phyloP scores from a whole-genome alignment of 2,329 filamentous ascomycete species.

The Tolypocladium amazonense region DNA sequence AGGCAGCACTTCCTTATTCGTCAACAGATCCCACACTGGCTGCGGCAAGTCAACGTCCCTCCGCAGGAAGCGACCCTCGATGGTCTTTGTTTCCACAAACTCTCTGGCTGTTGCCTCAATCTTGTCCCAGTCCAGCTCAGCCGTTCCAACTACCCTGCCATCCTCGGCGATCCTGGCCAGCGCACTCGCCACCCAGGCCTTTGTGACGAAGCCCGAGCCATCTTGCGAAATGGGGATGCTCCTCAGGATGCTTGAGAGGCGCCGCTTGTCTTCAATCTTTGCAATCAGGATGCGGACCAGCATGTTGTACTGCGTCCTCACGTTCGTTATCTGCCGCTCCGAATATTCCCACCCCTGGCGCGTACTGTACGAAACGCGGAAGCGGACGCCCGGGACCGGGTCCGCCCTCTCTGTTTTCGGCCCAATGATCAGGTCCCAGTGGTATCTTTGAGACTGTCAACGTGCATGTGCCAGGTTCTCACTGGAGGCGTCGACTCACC shows the following conservation, averaged over 20 bases:
- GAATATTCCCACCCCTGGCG: neutral
- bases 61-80: neutral
- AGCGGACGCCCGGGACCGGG: neutral
- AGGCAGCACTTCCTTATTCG: neutral
- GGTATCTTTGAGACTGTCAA: neutral
- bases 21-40: neutral
- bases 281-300: neutral
- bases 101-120: neutral
- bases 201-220: neutral
- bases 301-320: neutral
- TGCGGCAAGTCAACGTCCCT: neutral
- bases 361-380: neutral
- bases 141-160: neutral
- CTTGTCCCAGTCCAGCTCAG: neutral
- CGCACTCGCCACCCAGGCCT: neutral
- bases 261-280: neutral
- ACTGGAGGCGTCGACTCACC: neutral
- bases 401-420: neutral
- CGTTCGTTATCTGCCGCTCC: neutral
- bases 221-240: neutral
- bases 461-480: neutral
- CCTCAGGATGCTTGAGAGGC: neutral
- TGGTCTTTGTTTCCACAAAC: neutral
- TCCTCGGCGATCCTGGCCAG: neutral
- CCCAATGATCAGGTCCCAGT: neutral